Conservation (phyloP, 495 filamentous ascomycete species). For the Xylaria cubensis region DNA sequence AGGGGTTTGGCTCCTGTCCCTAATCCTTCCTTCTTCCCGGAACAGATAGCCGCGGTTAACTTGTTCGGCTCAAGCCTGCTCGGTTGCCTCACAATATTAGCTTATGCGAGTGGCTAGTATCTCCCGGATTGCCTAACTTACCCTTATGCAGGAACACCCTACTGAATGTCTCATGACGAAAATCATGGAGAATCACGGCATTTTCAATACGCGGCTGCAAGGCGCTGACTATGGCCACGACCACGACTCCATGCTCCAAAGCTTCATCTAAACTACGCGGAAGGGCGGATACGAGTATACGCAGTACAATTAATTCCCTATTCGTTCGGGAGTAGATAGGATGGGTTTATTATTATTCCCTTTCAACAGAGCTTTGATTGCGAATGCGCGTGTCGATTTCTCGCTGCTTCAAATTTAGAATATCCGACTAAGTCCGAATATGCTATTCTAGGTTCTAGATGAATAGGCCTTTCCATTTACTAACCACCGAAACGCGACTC, state of each 20-base stretch:
- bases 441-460: neutral
- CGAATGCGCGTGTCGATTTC: neutral
- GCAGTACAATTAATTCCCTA: neutral
- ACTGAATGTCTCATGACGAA: neutral
- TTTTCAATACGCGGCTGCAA: neutral
- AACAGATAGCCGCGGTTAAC: slow-evolving; percentile 21
- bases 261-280: neutral
- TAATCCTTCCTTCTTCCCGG: slow-evolving; percentile 17
- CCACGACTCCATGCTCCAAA: neutral
- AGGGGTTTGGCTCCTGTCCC: slow-evolving; percentile 7
- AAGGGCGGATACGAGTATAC: neutral
- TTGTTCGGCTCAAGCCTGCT: neutral
- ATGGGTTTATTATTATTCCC: neutral
- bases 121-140: neutral
- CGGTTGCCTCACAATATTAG: neutral
- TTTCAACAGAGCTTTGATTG: neutral
- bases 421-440: neutral
- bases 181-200: neutral
- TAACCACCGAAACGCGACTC: neutral
- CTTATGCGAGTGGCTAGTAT: neutral
- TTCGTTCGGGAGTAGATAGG: neutral
- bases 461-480: neutral
- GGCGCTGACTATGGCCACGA: slow-evolving; percentile 3
- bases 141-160: slow-evolving; percentile 1
- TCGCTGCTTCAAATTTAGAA: neutral